Percentiles rank a stretch among this genome's conserved stretches.
phyloP scores from a whole-genome alignment of 2,329 filamentous ascomycete species.

The Plenodomus biglobosus region DNA sequence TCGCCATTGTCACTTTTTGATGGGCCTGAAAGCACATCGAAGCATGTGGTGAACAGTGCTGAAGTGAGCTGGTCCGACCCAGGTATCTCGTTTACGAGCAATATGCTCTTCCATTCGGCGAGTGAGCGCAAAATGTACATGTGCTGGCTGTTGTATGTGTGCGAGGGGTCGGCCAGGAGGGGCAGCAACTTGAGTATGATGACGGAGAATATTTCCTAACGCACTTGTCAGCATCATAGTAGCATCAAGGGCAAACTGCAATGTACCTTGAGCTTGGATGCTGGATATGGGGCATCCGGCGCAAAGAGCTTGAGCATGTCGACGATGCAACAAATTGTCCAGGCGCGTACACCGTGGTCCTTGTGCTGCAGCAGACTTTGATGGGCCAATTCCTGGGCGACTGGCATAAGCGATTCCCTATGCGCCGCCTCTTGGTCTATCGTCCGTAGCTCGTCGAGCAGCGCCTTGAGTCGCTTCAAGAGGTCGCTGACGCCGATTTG shows the following conservation, averaged over 20 bases:
- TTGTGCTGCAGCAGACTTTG: constrained; percentile 85
- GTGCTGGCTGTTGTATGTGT: constrained; percentile 91
- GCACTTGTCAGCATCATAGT: constrained; percentile 9
- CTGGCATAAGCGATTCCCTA: constrained; percentile 76
- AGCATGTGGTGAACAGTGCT: constrained; percentile 80
- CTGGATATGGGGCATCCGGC: constrained; percentile 91
- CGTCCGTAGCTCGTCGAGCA: constrained; percentile 79
- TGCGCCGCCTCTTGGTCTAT: constrained; percentile 87
- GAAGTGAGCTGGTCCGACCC: constrained; percentile 74
- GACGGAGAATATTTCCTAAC: constrained; percentile 86
- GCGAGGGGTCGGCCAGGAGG: constrained; percentile 78
- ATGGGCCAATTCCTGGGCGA: constrained; percentile 81
- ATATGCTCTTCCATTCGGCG: constrained; percentile 89
- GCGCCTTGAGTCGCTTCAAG: constrained; percentile 73
- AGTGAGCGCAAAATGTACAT: constrained; percentile 87
- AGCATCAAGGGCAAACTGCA: not conserved
- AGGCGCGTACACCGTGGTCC: constrained; percentile 89
- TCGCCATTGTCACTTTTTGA: constrained; percentile 75
- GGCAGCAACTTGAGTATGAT: constrained; percentile 83
- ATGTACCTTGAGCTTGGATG: constrained; percentile 80
- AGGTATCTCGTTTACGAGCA: constrained; percentile 85
- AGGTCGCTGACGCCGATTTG: constrained; percentile 83
- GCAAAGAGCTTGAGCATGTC: constrained; percentile 92
- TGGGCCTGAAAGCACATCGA: constrained; percentile 84
- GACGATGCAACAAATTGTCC: constrained; percentile 83